Percentiles rank a stretch among this genome's conserved stretches.
These are phyloP conservation scores for Didymella lethalis DNA, from an alignment of 2,329 filamentous ascomycete species.

Conservation along the genomic window DNA sequence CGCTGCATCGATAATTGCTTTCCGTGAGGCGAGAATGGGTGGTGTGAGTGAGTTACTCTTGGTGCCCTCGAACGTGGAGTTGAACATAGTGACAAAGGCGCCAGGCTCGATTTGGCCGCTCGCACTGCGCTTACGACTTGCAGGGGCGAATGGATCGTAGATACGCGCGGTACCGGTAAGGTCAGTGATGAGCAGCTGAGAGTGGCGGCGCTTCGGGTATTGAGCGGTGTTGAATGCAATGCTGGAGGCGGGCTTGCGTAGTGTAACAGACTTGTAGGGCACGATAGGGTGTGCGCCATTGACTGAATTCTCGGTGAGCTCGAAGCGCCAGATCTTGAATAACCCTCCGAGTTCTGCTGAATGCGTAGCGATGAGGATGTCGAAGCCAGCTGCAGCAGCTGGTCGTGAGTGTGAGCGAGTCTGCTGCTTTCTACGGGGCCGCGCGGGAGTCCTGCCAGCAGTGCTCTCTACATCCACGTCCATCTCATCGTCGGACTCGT, in stretches of 20 bases:
- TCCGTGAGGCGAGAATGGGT: slow-evolving; percentile 51
- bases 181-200: slow-evolving; percentile 64
- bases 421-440: slow-evolving; percentile 33
- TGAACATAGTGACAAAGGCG: slow-evolving; percentile 45
- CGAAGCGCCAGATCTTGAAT: slow-evolving; percentile 53
- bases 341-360: slow-evolving; percentile 52
- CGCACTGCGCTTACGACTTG: slow-evolving; percentile 32
- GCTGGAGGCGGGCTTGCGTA: slow-evolving; percentile 59
- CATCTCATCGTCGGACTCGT: slow-evolving; percentile 46
- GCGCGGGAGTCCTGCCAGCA: slow-evolving; percentile 26
- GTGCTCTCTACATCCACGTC: slow-evolving; percentile 45
- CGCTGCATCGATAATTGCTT: slow-evolving; percentile 58
- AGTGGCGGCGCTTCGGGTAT: slow-evolving; percentile 62
- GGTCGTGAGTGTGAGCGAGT: slow-evolving; percentile 33
- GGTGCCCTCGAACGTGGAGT: slow-evolving; percentile 43
- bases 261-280: slow-evolving; percentile 57
- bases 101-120: slow-evolving; percentile 32
- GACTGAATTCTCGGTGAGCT: slow-evolving; percentile 47
- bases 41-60: slow-evolving; percentile 36
- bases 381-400: slow-evolving; percentile 43
- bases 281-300: slow-evolving; percentile 49
- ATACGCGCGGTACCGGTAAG: slow-evolving; percentile 64
- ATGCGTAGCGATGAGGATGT: slow-evolving; percentile 53
- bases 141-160: slow-evolving; percentile 61
- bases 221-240: slow-evolving; percentile 63